phyloP scores from a whole-genome alignment of 2,329 filamentous ascomycete species.

The Fusarium acutatum region DNA sequence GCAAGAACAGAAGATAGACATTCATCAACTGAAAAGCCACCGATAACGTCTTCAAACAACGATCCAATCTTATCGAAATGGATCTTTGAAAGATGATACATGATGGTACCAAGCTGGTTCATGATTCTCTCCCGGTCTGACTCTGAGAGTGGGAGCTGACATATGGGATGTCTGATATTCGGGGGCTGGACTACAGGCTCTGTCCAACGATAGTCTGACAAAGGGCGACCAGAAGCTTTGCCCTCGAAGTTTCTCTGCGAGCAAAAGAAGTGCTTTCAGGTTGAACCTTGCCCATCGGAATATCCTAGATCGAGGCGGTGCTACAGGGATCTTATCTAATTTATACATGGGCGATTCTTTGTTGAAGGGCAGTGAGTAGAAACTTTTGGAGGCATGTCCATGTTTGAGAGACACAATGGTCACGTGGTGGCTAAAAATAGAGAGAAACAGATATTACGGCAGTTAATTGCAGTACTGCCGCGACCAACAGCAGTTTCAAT shows the following conservation, averaged over 20 bases:
- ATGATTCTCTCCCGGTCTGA: not conserved
- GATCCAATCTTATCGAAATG: not conserved
- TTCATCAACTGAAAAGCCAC: not conserved
- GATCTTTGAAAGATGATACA: not conserved
- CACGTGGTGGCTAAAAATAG: not conserved
- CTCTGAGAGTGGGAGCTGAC: rapidly evolving
- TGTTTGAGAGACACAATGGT: not conserved
- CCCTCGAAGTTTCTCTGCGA: constrained; percentile 25
- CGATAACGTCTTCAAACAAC: not conserved
- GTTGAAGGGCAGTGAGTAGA: rapidly evolving
- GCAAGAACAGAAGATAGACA: not conserved
- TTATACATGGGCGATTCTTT: rapidly evolving
- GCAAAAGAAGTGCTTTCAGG: constrained; percentile 23
- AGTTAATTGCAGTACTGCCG: no score
- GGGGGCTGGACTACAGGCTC: not conserved
- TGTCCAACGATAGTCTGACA: constrained; percentile 32
- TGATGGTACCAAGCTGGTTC: not conserved
- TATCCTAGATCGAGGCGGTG: rapidly evolving
- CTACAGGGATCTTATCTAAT: rapidly evolving
- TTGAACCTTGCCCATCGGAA: constrained; percentile 17
- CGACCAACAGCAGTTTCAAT: rapidly evolving
- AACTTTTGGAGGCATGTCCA: not conserved
- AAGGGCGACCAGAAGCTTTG: constrained; percentile 27
- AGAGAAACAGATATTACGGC: not conserved
- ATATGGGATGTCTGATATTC: no score